phyloP scores from a whole-genome alignment of 768 basidiomycete species.

The Pilatotrama ljubarskyi region DNA sequence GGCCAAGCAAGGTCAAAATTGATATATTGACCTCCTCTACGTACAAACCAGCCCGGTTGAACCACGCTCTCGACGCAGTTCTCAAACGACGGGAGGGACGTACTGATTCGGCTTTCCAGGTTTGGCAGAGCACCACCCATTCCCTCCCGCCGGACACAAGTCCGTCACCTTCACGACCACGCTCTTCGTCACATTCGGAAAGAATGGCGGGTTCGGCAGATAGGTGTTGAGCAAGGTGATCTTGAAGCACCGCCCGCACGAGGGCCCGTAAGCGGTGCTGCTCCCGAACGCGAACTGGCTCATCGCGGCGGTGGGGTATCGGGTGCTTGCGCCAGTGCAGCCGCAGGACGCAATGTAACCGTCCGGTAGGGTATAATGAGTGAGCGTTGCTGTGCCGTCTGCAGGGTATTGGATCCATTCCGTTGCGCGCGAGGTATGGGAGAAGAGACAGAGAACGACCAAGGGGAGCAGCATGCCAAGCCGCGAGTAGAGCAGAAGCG shows the following conservation, averaged over 20 bases:
- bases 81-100: slow-evolving; percentile 30
- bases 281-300: slow-evolving; percentile 81
- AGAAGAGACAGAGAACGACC: slow-evolving; percentile 29
- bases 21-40: slow-evolving; percentile 65
- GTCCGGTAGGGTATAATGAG: slow-evolving; percentile 61
- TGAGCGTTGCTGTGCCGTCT: slow-evolving; percentile 70
- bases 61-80: not conserved
- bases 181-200: slow-evolving; percentile 57
- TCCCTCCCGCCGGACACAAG: slow-evolving; percentile 63
- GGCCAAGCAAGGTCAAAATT: slow-evolving; percentile 87
- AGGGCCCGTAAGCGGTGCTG: slow-evolving; percentile 66
- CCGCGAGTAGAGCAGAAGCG: not conserved
- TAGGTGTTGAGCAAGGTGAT: slow-evolving; percentile 73
- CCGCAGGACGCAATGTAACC: slow-evolving; percentile 74
- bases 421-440: slow-evolving; percentile 22
- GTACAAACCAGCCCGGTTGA: not conserved
- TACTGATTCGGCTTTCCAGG: slow-evolving; percentile 61
- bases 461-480: not conserved
- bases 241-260: slow-evolving; percentile 79
- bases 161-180: slow-evolving; percentile 80
- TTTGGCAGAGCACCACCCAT: slow-evolving; percentile 75
- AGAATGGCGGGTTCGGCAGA: slow-evolving; percentile 65
- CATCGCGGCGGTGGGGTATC: slow-evolving; percentile 79
- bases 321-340: slow-evolving; percentile 53
- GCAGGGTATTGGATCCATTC: slow-evolving; percentile 67